Conservation (phyloP, 1,139 yeast genomes). For the Zygoascus sp. region DNA sequence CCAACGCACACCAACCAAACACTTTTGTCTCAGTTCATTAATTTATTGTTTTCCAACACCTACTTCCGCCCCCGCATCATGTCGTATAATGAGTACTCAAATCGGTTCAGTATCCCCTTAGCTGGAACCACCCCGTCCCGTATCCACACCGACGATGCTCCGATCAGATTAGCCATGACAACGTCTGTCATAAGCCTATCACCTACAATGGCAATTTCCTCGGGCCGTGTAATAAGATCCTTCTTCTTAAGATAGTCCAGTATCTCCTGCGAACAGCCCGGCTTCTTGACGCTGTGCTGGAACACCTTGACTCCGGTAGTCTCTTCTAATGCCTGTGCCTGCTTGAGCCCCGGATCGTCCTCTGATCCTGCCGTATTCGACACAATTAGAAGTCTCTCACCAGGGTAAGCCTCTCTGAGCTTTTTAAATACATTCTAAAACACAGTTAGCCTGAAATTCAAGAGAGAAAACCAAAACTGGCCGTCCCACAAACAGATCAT, state of each 20-base stretch:
- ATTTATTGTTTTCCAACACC: too few relatives aligned
- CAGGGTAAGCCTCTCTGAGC: constrained; percentile 55
- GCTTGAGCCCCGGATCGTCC: constrained; percentile 58
- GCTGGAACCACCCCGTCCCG: constrained; percentile 66
- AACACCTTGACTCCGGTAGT: constrained; percentile 74
- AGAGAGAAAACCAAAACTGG: too few relatives aligned
- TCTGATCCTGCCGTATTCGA: constrained; percentile 92
- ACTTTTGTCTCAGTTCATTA: too few relatives aligned
- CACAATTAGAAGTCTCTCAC: constrained; percentile 66
- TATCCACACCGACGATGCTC: constrained; percentile 81
- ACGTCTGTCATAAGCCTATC: constrained; percentile 89
- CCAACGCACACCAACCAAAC: too few relatives aligned
- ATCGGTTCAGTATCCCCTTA: constrained; percentile 43
- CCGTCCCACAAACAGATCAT: too few relatives aligned
- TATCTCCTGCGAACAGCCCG: constrained; percentile 78
- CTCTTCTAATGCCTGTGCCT: constrained; percentile 61
- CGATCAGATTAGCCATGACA: constrained; percentile 92
- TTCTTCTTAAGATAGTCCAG: constrained; percentile 47
- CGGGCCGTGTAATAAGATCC: constrained; percentile 40
- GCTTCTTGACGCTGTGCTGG: constrained; percentile 77
- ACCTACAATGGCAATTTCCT: constrained; percentile 79
- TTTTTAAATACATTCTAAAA: constrained; percentile 50
- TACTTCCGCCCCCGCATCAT: too few relatives aligned
- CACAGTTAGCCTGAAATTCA: neutral
- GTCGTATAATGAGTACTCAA: constrained; percentile 28